Percentiles rank a stretch among this genome's conserved stretches.
These are phyloP conservation scores for Inonotus obliquus DNA, from an alignment of 1,284 basidiomycete genomes.

Conservation along the genomic window DNA sequence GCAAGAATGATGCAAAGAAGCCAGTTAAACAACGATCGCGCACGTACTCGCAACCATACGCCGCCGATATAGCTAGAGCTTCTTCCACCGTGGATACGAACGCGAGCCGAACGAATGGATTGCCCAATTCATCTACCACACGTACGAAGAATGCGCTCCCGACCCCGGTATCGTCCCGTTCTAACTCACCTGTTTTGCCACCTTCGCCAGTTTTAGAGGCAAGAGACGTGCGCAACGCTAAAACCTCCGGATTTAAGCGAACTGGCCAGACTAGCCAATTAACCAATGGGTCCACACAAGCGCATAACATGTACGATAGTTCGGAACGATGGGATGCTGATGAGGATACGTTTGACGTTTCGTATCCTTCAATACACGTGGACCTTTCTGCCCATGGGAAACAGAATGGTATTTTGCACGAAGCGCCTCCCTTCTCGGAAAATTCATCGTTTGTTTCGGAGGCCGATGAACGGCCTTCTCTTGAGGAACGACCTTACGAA, in stretches of 20 bases:
- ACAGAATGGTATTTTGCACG: conserved; percentile 17
- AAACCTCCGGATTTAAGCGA: conserved; percentile 22
- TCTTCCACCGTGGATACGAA: background rate
- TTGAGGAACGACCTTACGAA: conserved; percentile 73
- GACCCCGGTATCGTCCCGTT: conserved; percentile 32
- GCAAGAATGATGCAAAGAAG: conserved; percentile 20
- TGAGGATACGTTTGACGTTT: conserved; percentile 8
- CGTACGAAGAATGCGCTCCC: conserved; percentile 28
- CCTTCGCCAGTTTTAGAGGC: conserved; percentile 24
- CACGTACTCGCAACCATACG: conserved; percentile 60
- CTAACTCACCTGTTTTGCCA: conserved; percentile 32
- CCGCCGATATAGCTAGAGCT: conserved; percentile 24
- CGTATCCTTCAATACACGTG: conserved; percentile 13
- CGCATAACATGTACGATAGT: background rate
- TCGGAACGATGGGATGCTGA: conserved; percentile 2
- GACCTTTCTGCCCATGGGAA: background rate
- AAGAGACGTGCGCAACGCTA: conserved; percentile 48
- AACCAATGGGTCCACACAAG: background rate
- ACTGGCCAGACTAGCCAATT: background rate
- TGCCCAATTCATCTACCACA: conserved; percentile 20
- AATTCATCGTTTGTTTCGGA: conserved; percentile 25
- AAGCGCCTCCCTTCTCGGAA: conserved; percentile 17
- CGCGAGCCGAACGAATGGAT: conserved; percentile 5
- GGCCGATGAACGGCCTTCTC: conserved; percentile 42
- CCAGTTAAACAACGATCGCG: conserved; percentile 33